Conservation (phyloP, 805 yeast genomes). For the Candida suzukii region DNA sequence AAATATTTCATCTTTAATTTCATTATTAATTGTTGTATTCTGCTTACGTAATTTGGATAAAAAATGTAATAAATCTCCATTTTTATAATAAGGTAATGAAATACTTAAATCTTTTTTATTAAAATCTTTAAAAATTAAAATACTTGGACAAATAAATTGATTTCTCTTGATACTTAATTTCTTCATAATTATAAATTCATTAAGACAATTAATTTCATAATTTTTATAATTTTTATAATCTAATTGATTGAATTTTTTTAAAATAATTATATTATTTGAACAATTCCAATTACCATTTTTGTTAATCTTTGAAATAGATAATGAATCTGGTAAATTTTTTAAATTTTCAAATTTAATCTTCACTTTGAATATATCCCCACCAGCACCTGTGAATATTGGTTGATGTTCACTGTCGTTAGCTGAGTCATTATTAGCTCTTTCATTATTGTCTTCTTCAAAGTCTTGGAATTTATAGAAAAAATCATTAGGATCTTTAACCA, state of each 20-base stretch:
- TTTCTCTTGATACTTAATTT: slow-evolving; percentile 1
- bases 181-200: slow-evolving; percentile 20
- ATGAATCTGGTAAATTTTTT: not conserved
- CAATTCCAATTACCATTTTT: not conserved
- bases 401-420: too few species aligned
- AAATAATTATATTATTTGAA: not conserved
- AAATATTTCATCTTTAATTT: slow-evolving; percentile 38
- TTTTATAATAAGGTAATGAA: slow-evolving; percentile 23
- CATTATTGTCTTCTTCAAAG: not conserved
- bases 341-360: slow-evolving; percentile 1
- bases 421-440: too few species aligned
- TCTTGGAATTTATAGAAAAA: not conserved
- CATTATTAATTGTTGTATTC: too few species aligned
- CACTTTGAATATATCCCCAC: slow-evolving; percentile 18
- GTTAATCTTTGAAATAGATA: not conserved
- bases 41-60: slow-evolving; percentile 31
- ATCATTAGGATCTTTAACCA: not conserved
- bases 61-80: slow-evolving; percentile 42
- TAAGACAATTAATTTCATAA: slow-evolving; percentile 10
- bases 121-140: slow-evolving; percentile 3
- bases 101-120: slow-evolving; percentile 1
- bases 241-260: slow-evolving; percentile 2
- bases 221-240: slow-evolving; percentile 1
- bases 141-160: slow-evolving; percentile 5
- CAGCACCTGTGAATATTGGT: slow-evolving; percentile 16